Base-by-base conservation (phyloP, 352 stramenopile species). In the Elongisporangium prolatum region DNA sequence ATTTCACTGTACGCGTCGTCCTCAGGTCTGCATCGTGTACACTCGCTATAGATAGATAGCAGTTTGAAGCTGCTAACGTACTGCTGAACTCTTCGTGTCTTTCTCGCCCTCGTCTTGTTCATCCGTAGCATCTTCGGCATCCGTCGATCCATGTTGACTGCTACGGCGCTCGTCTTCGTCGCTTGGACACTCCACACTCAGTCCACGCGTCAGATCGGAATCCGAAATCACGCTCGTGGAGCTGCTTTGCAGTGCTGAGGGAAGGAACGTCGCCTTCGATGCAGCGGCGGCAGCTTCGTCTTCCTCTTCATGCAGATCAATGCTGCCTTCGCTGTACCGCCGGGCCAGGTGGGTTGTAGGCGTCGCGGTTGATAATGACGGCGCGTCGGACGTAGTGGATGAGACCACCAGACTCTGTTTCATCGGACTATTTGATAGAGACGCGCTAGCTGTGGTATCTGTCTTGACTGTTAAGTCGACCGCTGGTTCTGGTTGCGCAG, bases 171-270 rank as follows among this genome's bases (percentile, higher is more conserved):
- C 61, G 18, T 87, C 77, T 21, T 18, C 58, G 24, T 80, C 73
- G 56, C 77, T 85, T 8, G 62, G 50, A 25, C 66, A 59, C 21
- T 75, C 60, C 24, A 77, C 68, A 64, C 73, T 78, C 22, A 88
- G 68, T 54, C 79, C 68, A 47, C 65, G 75, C 40, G 71, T 61
- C 21, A 88, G 64, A 61, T 88, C 77, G 5, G 61, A 61, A 44
- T 88, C 77, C 10, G 77, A 79, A 13, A 88, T 59, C 21, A 88
- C 75, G 50, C 75, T 85, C 4, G 75, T 74, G 7, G 75, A 69
- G 20, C 50, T 72, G 47, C 63, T 72, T 54, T 80, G 71, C 52
- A 76, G 28, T 8, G 28, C 77, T 44, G 79, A 71, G 10, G 63
- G 49, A 47, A 74, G 8, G 28, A 40, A 40, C 28, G 64, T 25